A percentile compares a stretch with the other conserved stretches of the same genome.
These are phyloP conservation scores for Pezicula neosporulosa DNA, from an alignment of 2,329 filamentous ascomycete species.

Conservation along the genomic window DNA sequence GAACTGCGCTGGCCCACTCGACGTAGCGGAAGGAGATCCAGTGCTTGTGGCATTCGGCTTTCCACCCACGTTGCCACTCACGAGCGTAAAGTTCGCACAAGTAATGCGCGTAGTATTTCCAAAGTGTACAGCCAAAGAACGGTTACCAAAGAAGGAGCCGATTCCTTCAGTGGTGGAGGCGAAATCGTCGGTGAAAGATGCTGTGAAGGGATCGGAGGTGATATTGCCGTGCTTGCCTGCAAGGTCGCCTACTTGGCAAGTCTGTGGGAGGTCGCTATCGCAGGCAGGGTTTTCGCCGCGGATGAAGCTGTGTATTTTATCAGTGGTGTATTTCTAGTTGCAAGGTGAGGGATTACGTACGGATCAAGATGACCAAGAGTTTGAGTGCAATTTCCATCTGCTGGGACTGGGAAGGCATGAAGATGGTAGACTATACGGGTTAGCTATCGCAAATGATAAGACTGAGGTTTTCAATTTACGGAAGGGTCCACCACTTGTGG, in stretches of 20 bases:
- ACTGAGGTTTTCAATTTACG: conserved; percentile 38
- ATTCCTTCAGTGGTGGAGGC: conserved; percentile 48
- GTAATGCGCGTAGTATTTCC: conserved; percentile 60
- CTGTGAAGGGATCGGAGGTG: conserved; percentile 43
- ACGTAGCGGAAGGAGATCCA: neutral
- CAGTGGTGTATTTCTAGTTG: neutral
- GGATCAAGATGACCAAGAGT: conserved; percentile 71
- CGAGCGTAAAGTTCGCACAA: conserved; percentile 57
- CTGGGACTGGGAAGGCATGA: conserved; percentile 61
- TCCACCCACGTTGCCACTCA: neutral
- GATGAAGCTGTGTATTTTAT: conserved; percentile 33
- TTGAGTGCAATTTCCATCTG: conserved; percentile 66
- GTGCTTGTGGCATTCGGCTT: neutral
- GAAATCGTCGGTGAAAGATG: conserved; percentile 53
- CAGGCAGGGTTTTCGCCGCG: conserved; percentile 45
- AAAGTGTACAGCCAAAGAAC: conserved; percentile 62
- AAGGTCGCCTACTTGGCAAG: conserved; percentile 75
- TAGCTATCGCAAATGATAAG: conserved; percentile 10
- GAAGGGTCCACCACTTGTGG: conserved; percentile 55
- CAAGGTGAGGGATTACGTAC: conserved; percentile 9
- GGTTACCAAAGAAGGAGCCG: conserved; percentile 60
- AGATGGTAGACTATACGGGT: conserved; percentile 62
- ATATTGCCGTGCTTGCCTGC: conserved; percentile 70
- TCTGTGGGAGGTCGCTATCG: conserved; percentile 50
- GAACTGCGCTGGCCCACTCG: neutral